These are phyloP conservation scores for Casuarina equisetifolia DNA, from an alignment of 306 rosid species.

Conservation along the genomic window DNA sequence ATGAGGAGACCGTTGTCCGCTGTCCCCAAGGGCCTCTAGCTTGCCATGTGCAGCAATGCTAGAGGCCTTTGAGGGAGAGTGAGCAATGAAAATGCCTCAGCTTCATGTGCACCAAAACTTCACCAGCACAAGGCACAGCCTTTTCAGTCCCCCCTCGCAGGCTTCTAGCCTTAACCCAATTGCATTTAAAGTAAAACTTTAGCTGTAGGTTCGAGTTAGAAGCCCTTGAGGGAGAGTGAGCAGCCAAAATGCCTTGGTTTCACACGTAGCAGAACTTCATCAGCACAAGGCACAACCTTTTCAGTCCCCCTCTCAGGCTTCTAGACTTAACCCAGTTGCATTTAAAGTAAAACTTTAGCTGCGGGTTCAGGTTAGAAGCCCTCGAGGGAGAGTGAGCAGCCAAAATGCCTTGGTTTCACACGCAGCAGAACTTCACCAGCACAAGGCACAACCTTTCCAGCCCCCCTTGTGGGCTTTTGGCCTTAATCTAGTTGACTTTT, in stretches of 20 bases:
- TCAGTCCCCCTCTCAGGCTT: neutral
- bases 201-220: too few relatives aligned
- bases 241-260: constrained; percentile 5
- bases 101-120: neutral
- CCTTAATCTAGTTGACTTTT: too few relatives aligned
- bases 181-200: too few relatives aligned
- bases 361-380: constrained; percentile 13
- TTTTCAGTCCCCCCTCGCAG: neutral
- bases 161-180: neutral
- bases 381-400: constrained; percentile 41
- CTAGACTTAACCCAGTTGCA: neutral
- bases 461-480: neutral
- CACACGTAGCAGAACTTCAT: neutral
- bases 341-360: neutral
- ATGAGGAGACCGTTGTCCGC: constrained; percentile 9
- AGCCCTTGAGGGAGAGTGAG: constrained; percentile 37
- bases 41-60: neutral
- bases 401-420: constrained; percentile 1
- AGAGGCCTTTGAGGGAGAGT: constrained; percentile 34
- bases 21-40: constrained; percentile 2
- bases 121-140: neutral
- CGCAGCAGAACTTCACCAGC: neutral
- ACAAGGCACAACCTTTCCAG: neutral
- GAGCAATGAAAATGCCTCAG: constrained; percentile 20
- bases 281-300: neutral